These are phyloP conservation scores for Irpex sp. DNA, from an alignment of 1,284 basidiomycete genomes.

Conservation along the genomic window DNA sequence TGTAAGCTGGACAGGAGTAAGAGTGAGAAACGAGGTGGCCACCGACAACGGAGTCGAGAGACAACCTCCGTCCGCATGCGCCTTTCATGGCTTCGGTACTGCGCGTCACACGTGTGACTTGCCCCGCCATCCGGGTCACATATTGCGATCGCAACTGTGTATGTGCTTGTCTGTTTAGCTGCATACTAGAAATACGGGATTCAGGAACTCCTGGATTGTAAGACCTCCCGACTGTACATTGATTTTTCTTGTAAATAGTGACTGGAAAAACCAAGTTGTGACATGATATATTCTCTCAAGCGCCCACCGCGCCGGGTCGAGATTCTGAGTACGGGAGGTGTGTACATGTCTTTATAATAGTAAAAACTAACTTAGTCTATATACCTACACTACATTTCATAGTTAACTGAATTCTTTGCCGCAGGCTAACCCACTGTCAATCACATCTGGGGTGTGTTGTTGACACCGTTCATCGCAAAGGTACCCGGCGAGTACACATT, in stretches of 20 bases:
- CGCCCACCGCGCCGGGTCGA: too few species aligned
- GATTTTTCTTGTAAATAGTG: too few species aligned
- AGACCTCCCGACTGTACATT: too few species aligned
- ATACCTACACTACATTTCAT: too few species aligned
- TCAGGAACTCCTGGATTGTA: too few species aligned
- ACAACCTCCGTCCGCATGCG: not conserved
- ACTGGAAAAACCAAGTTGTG: too few species aligned
- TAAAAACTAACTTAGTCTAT: too few species aligned
- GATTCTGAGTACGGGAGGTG: too few species aligned
- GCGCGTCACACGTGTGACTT: not conserved
- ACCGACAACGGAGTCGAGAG: slow-evolving; percentile 20
- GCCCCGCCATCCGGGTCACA: not conserved
- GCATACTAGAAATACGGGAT: too few species aligned
- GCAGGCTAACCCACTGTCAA: not conserved
- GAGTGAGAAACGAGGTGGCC: slow-evolving; percentile 12
- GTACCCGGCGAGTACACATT: not conserved
- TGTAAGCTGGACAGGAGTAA: slow-evolving; percentile 8
- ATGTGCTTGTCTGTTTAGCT: not conserved
- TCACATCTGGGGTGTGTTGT: not conserved
- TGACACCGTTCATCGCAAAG: not conserved
- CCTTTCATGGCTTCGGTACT: not conserved
- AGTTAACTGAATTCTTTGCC: too few species aligned
- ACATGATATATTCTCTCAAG: too few species aligned
- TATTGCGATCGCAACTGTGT: not conserved
- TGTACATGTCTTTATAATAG: too few species aligned